These are phyloP conservation scores for Monosporascus sp. DNA, from an alignment of 2,329 filamentous ascomycete species.

Conservation along the genomic window DNA sequence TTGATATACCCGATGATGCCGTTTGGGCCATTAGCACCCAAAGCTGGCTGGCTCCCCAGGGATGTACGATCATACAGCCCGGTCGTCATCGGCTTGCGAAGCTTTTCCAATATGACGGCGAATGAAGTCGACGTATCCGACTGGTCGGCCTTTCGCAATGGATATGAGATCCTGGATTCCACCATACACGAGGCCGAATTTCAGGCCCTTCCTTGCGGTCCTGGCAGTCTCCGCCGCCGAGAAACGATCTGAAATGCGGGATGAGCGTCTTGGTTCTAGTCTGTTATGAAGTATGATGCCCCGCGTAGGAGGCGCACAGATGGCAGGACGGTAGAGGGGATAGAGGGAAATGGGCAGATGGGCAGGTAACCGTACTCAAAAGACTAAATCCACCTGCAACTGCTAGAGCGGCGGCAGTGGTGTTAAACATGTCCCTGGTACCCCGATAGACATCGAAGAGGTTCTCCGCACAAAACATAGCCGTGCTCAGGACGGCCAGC, in stretches of 20 bases:
- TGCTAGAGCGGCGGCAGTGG: constrained; percentile 74
- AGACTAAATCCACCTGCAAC: constrained; percentile 84
- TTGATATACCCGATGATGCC: background rate
- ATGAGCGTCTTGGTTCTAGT: too few species aligned
- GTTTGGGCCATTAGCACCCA: too few species aligned
- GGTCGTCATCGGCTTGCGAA: constrained; percentile 14
- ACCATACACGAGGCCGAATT: constrained; percentile 75
- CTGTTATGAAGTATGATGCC: background rate
- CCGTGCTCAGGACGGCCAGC: constrained; percentile 65
- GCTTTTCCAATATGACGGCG: constrained; percentile 37
- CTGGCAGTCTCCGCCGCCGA: constrained; percentile 70
- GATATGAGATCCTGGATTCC: constrained; percentile 72
- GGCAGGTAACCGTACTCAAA: constrained; percentile 53
- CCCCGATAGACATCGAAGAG: constrained; percentile 70
- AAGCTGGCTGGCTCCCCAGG: too few species aligned
- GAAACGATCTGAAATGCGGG: constrained; percentile 59
- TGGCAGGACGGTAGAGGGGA: background rate
- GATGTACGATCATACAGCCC: constrained; percentile 6
- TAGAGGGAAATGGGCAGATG: too few species aligned
- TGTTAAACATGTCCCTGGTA: constrained; percentile 72
- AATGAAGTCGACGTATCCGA: constrained; percentile 69
- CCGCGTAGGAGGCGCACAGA: background rate
- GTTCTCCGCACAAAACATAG: constrained; percentile 80
- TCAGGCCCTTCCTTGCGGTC: constrained; percentile 74
- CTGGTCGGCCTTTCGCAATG: constrained; percentile 62